A percentile compares a stretch with the other conserved stretches of the same genome.
Conservation (phyloP, 495 filamentous ascomycete genomes). For the Lasiosphaeris hirsuta region DNA sequence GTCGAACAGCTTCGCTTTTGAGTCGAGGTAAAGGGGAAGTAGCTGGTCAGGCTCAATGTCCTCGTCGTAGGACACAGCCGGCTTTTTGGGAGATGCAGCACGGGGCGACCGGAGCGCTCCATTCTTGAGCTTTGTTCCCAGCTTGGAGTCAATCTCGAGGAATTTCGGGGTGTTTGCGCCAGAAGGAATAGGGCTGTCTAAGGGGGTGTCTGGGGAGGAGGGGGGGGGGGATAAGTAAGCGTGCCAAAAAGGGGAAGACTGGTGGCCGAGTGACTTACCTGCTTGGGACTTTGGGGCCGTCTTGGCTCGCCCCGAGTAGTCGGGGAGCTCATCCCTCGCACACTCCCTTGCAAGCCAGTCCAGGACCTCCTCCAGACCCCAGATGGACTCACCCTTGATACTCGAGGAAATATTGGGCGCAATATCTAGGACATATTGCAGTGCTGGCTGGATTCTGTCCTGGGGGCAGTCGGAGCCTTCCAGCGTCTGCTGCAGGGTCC, state of each 20-base stretch:
- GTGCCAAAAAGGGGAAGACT: not conserved
- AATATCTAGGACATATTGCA: slow-evolving; percentile 62
- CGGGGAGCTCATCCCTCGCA: slow-evolving; percentile 62
- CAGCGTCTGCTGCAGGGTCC: slow-evolving; percentile 73
- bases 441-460: slow-evolving; percentile 57
- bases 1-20: slow-evolving; percentile 68
- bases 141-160: slow-evolving; percentile 31
- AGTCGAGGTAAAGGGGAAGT: slow-evolving; percentile 67
- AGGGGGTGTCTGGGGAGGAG: slow-evolving; percentile 38
- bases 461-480: slow-evolving; percentile 62
- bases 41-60: slow-evolving; percentile 71
- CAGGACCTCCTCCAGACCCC: slow-evolving; percentile 82
- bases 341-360: slow-evolving; percentile 81
- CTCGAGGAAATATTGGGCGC: slow-evolving; percentile 47
- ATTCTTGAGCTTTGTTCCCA: slow-evolving; percentile 32
- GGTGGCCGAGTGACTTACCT: slow-evolving; percentile 18
- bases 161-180: slow-evolving; percentile 46
- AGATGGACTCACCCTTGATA: slow-evolving; percentile 60
- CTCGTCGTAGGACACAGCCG: slow-evolving; percentile 46
- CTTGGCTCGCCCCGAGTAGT: slow-evolving; percentile 54
- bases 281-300: slow-evolving; percentile 31
- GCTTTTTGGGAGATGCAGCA: slow-evolving; percentile 30
- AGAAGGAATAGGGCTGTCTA: slow-evolving; percentile 44
- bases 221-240: too few relatives aligned
- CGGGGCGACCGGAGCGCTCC: slow-evolving; percentile 18